phyloP scores from a whole-genome alignment of 2,329 filamentous ascomycete genomes.

The Botrytis fabae region DNA sequence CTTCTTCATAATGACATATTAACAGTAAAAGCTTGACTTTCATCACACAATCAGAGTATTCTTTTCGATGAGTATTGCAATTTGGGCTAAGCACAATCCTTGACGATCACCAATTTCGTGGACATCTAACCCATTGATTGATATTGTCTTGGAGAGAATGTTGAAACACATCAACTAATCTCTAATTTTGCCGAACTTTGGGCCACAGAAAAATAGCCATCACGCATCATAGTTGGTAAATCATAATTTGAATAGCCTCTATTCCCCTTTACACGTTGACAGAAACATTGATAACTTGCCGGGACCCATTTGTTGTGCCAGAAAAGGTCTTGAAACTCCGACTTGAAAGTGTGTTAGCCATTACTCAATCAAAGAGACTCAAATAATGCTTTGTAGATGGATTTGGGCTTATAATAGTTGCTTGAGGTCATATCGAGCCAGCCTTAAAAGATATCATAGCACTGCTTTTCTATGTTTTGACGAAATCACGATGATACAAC shows the following conservation, averaged over 20 bases:
- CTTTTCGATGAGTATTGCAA: not conserved
- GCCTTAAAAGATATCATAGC: slow-evolving; percentile 32
- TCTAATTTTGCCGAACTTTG: slow-evolving; percentile 23
- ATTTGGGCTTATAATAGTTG: slow-evolving; percentile 33
- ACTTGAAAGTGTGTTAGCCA: slow-evolving; percentile 10
- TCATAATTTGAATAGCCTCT: not conserved
- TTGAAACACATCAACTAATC: slow-evolving; percentile 23
- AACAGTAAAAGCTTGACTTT: not conserved
- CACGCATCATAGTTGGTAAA: slow-evolving; percentile 21
- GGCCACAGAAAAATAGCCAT: not conserved
- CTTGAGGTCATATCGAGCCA: slow-evolving; percentile 33
- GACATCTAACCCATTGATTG: too few relatives aligned
- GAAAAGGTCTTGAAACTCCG: slow-evolving; percentile 26
- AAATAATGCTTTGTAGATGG: slow-evolving; percentile 23
- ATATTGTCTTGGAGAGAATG: not conserved
- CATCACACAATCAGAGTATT: not conserved
- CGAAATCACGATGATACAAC: slow-evolving; percentile 38
- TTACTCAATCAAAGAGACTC: not conserved
- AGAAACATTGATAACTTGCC: slow-evolving; percentile 21
- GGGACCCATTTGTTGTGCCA: slow-evolving; percentile 22
- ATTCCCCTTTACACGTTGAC: not conserved
- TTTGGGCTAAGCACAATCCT: slow-evolving; percentile 4
- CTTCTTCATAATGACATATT: not conserved
- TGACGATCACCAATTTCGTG: not conserved
- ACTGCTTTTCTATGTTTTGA: slow-evolving; percentile 27